Base-by-base conservation (phyloP, 2,329 filamentous ascomycete genomes). In the Calonectria honghensis region DNA sequence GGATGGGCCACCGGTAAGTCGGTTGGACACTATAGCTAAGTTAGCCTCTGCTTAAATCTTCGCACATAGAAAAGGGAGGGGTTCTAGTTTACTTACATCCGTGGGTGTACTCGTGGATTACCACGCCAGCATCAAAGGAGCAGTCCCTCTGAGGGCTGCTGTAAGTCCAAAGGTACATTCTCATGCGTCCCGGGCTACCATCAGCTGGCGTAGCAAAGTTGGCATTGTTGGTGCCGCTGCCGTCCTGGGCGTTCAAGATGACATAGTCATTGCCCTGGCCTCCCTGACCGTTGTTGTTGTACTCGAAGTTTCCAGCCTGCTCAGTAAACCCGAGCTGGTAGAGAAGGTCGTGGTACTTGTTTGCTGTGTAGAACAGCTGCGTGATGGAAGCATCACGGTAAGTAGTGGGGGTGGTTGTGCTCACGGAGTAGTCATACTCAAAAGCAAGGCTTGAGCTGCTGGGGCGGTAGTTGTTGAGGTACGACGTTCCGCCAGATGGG, bases 311-410 rank as follows among this genome's bases (percentile, higher is more conserved):
- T 7, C 91, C 91, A 1, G 91, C 90, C 1, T 77, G 81, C 81
- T 92, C 91, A 45, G 85, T 89, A 82, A 92, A 92, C 6, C 91
- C 91, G 0, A 92, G 87, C 7, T 84, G 80, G 77, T 92, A 89
- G 13, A 92, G 85, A 0, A 93, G 80, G 72, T 93, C 91, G 78
- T 92, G 91, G 82, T 90, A 92, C 41, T 85, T 86, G 85, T 92
- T 92, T 41, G 87, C 85, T 0, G 90, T 91, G 85, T 92, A 93
- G 84, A 91, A 93, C 6, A 92, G 86, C 82, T 93, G 91, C 0
- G 89, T 88, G 67, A 90, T 84, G 0, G 91, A 91, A 1, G 90
- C 90, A 61, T 92, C 88, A 5, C 84, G 82, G 81, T 92, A 92
- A 2, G 75, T 76, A 24, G 79, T 79, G 1, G 86, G 86, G 45